phyloP scores from a whole-genome alignment of 306 rosid species.

The Acacia melanoxylon region DNA sequence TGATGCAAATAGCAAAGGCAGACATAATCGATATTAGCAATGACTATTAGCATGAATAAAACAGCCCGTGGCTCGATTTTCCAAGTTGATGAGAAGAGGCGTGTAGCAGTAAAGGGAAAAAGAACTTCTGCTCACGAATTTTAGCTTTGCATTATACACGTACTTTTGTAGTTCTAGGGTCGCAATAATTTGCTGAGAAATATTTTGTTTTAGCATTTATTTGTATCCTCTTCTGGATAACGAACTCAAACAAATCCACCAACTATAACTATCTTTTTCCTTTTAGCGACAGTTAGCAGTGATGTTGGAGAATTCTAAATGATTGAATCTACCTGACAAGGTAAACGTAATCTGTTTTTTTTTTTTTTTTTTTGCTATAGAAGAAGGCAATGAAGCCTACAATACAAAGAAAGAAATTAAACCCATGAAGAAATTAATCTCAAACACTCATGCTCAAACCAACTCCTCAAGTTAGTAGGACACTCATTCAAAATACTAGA shows the following conservation, averaged over 20 bases:
- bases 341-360: background rate
- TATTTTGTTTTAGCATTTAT: background rate
- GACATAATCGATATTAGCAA: constrained; percentile 42
- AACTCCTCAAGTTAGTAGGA: too few species aligned
- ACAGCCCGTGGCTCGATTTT: background rate
- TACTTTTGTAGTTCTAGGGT: constrained; percentile 9
- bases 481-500: too few species aligned
- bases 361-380: too few species aligned
- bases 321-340: background rate
- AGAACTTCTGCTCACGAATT: background rate
- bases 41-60: background rate
- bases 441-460: too few species aligned
- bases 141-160: background rate
- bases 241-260: background rate
- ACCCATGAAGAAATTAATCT: too few species aligned
- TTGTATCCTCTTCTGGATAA: background rate
- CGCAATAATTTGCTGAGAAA: background rate
- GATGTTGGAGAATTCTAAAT: background rate
- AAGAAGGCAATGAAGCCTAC: too few species aligned
- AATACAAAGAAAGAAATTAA: too few species aligned
- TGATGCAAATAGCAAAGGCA: constrained; percentile 57
- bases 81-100: background rate
- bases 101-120: background rate
- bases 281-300: background rate
- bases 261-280: background rate